These are phyloP conservation scores for Salvia splendens DNA, from an alignment of 257 asterid genomes.

Conservation along the genomic window DNA sequence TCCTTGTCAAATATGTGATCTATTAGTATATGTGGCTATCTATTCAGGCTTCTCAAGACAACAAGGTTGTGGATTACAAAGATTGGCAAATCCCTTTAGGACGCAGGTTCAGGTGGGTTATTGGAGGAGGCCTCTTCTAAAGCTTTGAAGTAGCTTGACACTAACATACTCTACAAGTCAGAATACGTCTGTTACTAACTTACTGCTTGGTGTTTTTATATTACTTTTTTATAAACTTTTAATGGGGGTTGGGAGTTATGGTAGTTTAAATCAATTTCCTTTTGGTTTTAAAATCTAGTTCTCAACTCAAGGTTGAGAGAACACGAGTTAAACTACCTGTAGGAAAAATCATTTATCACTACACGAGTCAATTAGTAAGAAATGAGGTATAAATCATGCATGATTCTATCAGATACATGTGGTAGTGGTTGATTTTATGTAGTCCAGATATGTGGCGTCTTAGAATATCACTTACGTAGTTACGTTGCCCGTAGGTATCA, in stretches of 20 bases:
- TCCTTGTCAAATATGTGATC: conserved; percentile 14
- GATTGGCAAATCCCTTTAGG: conserved; percentile 99
- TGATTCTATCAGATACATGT: neutral
- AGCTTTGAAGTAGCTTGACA: neutral
- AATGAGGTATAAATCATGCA: neutral
- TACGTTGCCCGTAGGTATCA: neutral
- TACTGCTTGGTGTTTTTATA: neutral
- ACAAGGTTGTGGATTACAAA: conserved; percentile 89
- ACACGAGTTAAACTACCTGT: too few species aligned
- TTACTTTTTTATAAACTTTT: too few species aligned
- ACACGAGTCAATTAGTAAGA: too few species aligned
- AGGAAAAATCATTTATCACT: too few species aligned
- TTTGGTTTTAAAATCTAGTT: too few species aligned
- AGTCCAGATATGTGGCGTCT: neutral
- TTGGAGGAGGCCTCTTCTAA: conserved; percentile 13
- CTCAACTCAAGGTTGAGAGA: too few species aligned
- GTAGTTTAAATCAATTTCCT: too few species aligned
- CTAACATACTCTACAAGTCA: neutral
- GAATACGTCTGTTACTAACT: neutral
- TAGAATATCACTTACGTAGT: neutral
- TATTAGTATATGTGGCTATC: conserved; percentile 15
- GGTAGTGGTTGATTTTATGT: neutral
- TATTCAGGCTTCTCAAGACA: conserved; percentile 75
- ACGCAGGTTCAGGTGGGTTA: conserved; percentile 90
- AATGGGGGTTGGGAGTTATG: too few species aligned